Evolutionary conservation across 2,329 filamentous ascomycete genomes (phyloP), one percentile per base, ranked within the genome.

Genomic region (Ascochyta lentis): DNA sequence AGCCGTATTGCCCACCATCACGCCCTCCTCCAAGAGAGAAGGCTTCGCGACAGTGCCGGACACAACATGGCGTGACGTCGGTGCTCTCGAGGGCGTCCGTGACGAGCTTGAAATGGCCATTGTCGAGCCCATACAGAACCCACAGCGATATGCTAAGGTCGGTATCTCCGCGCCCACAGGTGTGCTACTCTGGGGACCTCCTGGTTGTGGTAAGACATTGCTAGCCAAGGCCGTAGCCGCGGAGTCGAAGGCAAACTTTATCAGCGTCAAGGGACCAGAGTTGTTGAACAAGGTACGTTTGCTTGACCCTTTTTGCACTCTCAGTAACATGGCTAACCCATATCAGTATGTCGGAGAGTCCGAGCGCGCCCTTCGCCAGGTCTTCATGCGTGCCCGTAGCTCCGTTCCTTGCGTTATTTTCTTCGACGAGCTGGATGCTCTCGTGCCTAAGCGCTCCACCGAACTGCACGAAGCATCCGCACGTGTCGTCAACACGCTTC

Each of bases 221-320:
- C 86, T 99, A 1, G 95, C 95, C 16, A 97, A 98, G 78, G 95
- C 95, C 3, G 92, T 97, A 4, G 95, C 95, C 51, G 96, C 96
- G 74, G 92, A 96, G 73, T 93, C 90, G 7, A 92, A 94, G 74
- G 95, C 95, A 43, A 98, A 96, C 76, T 99, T 99, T 80, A 99
- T 99, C 76, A 92, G 92, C 48, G 92, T 99, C 77, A 97, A 97
- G 76, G 95, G 95, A 0, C 95, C 95, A 0, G 95, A 99, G 74
- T 82, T 99, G 9, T 84, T 99, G 41, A 98, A 98, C 81, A 99
- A 98, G 72, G 75, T 75, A 69, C 34, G 64, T 63, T n/a, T 24
- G 19, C 40, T 35, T 10, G 15, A 1, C 13, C 3, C 22, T 2
- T 13, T 43, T 10, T n/a, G 15, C 15, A n/a, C 23, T 43, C 0